Percentiles rank a stretch among this genome's conserved stretches.
These are phyloP conservation scores for Viola pubescens DNA, from an alignment of 441 rosid species.

Conservation along the genomic window DNA sequence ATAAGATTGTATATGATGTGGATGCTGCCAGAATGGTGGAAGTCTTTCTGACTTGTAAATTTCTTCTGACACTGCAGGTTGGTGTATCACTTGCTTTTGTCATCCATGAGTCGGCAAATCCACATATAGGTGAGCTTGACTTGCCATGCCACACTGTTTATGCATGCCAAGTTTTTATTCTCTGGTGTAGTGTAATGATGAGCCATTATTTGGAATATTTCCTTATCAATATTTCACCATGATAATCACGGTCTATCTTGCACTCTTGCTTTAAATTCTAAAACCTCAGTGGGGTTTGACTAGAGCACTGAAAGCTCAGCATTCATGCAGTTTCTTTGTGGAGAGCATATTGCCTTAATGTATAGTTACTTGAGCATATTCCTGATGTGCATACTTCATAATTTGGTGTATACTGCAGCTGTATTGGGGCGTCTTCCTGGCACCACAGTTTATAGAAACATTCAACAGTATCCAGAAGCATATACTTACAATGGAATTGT, in stretches of 20 bases:
- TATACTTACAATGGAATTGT: constrained; percentile 93
- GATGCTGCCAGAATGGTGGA: background rate
- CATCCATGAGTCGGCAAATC: constrained; percentile 96
- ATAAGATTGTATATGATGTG: background rate
- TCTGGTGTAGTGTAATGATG: background rate
- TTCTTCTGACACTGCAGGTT: constrained; percentile 46
- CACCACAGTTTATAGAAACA: constrained; percentile 88
- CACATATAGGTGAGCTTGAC: constrained; percentile 72
- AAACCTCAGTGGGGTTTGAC: background rate
- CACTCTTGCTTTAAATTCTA: background rate
- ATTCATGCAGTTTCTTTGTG: background rate
- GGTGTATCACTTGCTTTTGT: constrained; percentile 94
- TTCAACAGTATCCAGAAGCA: constrained; percentile 87
- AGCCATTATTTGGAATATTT: background rate
- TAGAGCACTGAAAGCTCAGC: background rate
- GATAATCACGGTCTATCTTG: background rate
- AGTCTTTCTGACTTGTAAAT: background rate
- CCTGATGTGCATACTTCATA: background rate
- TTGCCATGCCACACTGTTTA: constrained; percentile 7
- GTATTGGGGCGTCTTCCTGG: constrained; percentile 98
- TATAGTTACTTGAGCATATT: background rate
- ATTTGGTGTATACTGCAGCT: constrained; percentile 45
- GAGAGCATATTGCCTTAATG: background rate
- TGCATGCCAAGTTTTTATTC: background rate
- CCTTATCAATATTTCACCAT: background rate